Evolutionary conservation across 257 asterid species (phyloP).

Genomic region (Salvia hispanica): DNA sequence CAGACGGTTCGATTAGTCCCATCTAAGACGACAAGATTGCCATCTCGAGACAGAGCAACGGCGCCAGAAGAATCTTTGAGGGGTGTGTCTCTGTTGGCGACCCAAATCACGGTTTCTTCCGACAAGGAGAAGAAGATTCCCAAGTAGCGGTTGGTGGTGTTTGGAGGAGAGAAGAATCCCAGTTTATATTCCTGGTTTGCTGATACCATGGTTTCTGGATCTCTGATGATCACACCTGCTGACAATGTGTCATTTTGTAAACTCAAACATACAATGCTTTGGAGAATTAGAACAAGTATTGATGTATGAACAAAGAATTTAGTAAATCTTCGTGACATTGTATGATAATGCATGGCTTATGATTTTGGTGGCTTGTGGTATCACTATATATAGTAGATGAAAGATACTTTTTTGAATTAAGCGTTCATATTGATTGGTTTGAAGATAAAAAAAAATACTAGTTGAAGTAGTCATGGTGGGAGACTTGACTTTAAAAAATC

Average conservation of each 20-base stretch:
- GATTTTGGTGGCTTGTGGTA: too few relatives aligned
- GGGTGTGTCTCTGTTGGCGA: slow-evolving; percentile 38
- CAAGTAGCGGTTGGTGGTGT: slow-evolving; percentile 48
- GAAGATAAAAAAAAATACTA: too few relatives aligned
- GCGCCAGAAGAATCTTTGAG: slow-evolving; percentile 11
- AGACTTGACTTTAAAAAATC: too few relatives aligned
- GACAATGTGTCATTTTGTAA: slow-evolving; percentile 38
- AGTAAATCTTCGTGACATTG: background rate
- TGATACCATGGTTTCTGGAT: slow-evolving; percentile 36
- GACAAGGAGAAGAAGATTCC: slow-evolving; percentile 45
- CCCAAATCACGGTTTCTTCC: slow-evolving; percentile 32
- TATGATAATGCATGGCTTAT: background rate
- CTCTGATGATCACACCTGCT: slow-evolving; percentile 14
- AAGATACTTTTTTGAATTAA: too few relatives aligned
- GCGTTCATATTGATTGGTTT: too few relatives aligned
- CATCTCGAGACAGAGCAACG: background rate
- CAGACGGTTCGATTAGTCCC: slow-evolving; percentile 6
- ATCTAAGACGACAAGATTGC: slow-evolving; percentile 5
- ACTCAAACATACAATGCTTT: background rate
- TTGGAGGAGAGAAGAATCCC: slow-evolving; percentile 34
- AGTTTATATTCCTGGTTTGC: slow-evolving; percentile 18
- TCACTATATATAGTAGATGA: too few relatives aligned
- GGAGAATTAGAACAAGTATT: slow-evolving; percentile 16
- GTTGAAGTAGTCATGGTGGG: too few relatives aligned
- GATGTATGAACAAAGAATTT: too few relatives aligned